Evolutionary conservation across 768 basidiomycete genomes (phyloP).

Genomic region (Leccinum incarnatum): DNA sequence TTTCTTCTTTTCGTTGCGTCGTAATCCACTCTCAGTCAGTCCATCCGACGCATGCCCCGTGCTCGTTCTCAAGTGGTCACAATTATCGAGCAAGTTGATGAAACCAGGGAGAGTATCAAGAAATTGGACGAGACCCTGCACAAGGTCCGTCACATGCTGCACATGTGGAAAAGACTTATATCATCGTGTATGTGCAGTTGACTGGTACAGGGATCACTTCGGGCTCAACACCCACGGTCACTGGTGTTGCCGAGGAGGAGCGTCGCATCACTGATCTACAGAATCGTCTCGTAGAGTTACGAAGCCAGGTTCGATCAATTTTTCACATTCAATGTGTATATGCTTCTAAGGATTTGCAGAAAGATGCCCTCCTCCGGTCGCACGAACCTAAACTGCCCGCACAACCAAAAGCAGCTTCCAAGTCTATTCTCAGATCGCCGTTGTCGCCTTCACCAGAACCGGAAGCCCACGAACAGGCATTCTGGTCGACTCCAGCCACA

Average conservation of each 20-base stretch:
- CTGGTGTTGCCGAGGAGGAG: constrained; percentile 40
- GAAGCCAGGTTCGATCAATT: constrained; percentile 34
- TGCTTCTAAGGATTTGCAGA: constrained; percentile 17
- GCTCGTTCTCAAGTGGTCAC: constrained; percentile 39
- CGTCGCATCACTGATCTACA: constrained; percentile 42
- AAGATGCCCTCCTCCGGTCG: constrained; percentile 26
- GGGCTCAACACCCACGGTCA: constrained; percentile 25
- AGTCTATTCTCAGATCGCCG: constrained; percentile 12
- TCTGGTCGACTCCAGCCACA: constrained; percentile 61
- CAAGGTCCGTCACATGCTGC: constrained; percentile 34
- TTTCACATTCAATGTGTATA: not conserved
- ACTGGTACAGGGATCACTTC: constrained; percentile 13
- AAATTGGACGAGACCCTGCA: constrained; percentile 35
- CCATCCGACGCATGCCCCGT: constrained; percentile 49
- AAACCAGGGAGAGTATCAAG: constrained; percentile 36
- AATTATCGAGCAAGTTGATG: constrained; percentile 39
- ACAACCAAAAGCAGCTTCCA: constrained; percentile 12
- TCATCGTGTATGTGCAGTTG: constrained; percentile 8
- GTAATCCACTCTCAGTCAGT: constrained; percentile 37
- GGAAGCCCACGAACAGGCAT: constrained; percentile 50
- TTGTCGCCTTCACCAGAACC: constrained; percentile 22
- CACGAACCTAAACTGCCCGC: constrained; percentile 14
- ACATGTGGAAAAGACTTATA: constrained; percentile 7
- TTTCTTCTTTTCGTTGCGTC: constrained; percentile 18
- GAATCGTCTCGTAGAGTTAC: constrained; percentile 39